These are phyloP conservation scores for Persicaria tinctoria DNA, from an alignment of 148 eudicot species.

Conservation along the genomic window DNA sequence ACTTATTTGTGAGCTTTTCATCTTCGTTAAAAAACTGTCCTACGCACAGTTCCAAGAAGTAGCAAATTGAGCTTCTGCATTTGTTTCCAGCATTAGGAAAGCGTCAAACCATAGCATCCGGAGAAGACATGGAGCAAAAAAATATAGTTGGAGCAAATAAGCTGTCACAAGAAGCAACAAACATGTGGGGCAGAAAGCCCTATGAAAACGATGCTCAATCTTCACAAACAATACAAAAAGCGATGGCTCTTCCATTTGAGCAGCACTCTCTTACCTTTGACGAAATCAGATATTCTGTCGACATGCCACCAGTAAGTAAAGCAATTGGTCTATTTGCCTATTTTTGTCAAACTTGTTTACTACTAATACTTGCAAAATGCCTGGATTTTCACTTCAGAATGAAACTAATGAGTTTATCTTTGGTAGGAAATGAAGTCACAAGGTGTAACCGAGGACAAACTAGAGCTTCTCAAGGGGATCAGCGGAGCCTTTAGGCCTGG, in stretches of 20 bases:
- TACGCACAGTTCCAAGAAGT: neutral
- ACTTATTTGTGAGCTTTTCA: neutral
- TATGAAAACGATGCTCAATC: neutral
- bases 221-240: slow-evolving; percentile 15
- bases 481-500: slow-evolving; percentile 87
- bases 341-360: neutral
- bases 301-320: slow-evolving; percentile 70
- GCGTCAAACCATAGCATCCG: neutral
- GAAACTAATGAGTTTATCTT: neutral
- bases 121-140: slow-evolving; percentile 4
- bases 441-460: slow-evolving; percentile 50
- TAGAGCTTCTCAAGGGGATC: slow-evolving; percentile 57
- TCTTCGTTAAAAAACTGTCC: neutral
- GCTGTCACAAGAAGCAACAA: neutral
- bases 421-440: slow-evolving; percentile 64
- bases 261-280: slow-evolving; percentile 63
- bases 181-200: neutral
- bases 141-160: slow-evolving; percentile 12
- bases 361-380: neutral
- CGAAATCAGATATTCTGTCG: slow-evolving; percentile 61
- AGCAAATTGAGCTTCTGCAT: neutral
- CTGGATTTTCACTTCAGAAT: neutral
- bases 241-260: slow-evolving; percentile 72
- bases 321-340: too few species aligned
- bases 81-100: slow-evolving; percentile 22